These are phyloP conservation scores for Phlebiopsis flavidoalba DNA, from an alignment of 768 basidiomycete species.

Conservation along the genomic window DNA sequence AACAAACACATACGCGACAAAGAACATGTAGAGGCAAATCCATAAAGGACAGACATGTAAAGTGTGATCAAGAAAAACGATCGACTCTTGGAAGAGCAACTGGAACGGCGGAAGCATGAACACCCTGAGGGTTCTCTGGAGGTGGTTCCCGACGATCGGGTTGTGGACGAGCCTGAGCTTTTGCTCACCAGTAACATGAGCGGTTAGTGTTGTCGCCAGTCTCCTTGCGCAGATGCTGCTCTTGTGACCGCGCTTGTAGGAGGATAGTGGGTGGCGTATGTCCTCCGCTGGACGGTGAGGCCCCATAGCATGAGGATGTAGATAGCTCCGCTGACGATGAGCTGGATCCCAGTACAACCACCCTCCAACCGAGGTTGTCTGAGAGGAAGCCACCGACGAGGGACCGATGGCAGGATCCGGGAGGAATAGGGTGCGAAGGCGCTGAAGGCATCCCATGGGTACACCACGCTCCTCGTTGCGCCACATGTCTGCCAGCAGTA, in stretches of 20 bases:
- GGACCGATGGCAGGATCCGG: constrained; percentile 41
- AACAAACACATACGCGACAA: constrained; percentile 41
- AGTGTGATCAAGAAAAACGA: constrained; percentile 52
- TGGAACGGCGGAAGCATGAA: constrained; percentile 58
- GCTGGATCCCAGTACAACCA: constrained; percentile 75
- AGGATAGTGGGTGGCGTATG: constrained; percentile 57
- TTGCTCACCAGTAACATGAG: constrained; percentile 48
- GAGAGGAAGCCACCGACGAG: constrained; percentile 36
- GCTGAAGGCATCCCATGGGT: constrained; percentile 48
- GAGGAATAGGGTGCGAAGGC: constrained; percentile 39
- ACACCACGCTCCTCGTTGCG: constrained; percentile 37
- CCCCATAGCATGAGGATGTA: constrained; percentile 41
- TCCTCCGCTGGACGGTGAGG: constrained; percentile 66
- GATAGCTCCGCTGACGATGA: constrained; percentile 49
- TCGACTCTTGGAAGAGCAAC: constrained; percentile 60
- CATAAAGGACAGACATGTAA: constrained; percentile 64
- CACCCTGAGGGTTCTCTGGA: constrained; percentile 36
- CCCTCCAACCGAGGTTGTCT: constrained; percentile 53
- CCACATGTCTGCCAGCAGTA: constrained; percentile 56
- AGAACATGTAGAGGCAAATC: constrained; percentile 56
- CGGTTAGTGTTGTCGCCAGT: constrained; percentile 47
- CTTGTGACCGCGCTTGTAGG: constrained; percentile 31
- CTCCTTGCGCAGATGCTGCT: constrained; percentile 44
- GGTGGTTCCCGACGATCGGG: constrained; percentile 31
- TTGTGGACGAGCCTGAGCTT: too few species aligned